phyloP scores from a whole-genome alignment of 2,329 filamentous ascomycete species.

The Phaeomoniella chlamydospora region DNA sequence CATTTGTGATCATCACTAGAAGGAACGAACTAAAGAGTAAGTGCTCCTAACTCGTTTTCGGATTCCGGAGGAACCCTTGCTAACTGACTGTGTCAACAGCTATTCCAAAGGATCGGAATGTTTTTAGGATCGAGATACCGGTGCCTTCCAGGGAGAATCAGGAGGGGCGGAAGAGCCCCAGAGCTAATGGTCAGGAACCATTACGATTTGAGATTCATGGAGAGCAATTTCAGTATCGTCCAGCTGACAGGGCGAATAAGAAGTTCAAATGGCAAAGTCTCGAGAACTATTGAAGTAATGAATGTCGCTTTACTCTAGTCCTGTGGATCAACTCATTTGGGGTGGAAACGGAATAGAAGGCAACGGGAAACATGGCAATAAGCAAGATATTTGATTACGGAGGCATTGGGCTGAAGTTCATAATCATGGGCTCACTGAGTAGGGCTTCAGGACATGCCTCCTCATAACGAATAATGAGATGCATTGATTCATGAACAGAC shows the following conservation, averaged over 20 bases:
- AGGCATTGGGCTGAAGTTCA: too few relatives aligned
- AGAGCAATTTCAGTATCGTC: constrained; percentile 69
- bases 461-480: too few relatives aligned
- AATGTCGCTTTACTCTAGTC: too few relatives aligned
- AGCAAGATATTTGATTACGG: too few relatives aligned
- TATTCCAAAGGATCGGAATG: constrained; percentile 78
- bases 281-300: constrained; percentile 59
- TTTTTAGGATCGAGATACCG: constrained; percentile 65
- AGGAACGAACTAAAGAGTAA: constrained; percentile 54
- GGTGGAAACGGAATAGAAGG: too few relatives aligned
- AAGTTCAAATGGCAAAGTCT: constrained; percentile 84
- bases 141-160: constrained; percentile 16
- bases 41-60: constrained; percentile 9
- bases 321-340: too few relatives aligned
- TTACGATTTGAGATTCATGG: constrained; percentile 78
- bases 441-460: too few relatives aligned
- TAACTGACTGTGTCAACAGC: constrained; percentile 20
- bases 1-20: constrained; percentile 69
- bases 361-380: too few relatives aligned
- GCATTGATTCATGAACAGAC: too few relatives aligned
- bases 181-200: constrained; percentile 10
- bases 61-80: too few relatives aligned
- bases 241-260: constrained; percentile 72
- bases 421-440: too few relatives aligned
- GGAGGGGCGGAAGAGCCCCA: constrained; percentile 7